phyloP scores from a whole-genome alignment of 768 basidiomycete genomes.

The Agaricus subrufescens region DNA sequence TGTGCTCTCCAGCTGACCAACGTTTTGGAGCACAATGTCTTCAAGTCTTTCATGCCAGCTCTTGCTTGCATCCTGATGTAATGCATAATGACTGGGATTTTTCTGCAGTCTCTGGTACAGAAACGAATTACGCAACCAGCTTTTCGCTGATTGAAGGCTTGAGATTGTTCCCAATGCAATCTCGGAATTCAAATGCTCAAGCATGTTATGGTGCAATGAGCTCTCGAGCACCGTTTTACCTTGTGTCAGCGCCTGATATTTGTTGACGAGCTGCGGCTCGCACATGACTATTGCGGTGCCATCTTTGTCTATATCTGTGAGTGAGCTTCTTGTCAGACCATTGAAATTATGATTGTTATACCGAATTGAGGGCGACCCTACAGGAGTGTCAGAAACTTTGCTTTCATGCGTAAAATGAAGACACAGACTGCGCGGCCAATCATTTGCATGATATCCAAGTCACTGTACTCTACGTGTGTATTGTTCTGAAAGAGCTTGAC shows the following conservation, averaged over 20 bases:
- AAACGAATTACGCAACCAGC: conserved; percentile 85
- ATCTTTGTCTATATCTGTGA: conserved; percentile 55
- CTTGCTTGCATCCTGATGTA: conserved; percentile 34
- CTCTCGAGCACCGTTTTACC: conserved; percentile 82
- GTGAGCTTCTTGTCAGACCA: neutral
- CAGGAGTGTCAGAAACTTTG: neutral
- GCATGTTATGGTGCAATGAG: conserved; percentile 73
- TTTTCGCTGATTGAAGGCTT: conserved; percentile 60
- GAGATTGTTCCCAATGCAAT: conserved; percentile 84
- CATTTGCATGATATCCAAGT: conserved; percentile 95
- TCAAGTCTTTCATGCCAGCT: conserved; percentile 70
- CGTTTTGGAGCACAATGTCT: conserved; percentile 65
- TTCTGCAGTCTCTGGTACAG: conserved; percentile 80
- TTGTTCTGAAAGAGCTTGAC: conserved; percentile 76
- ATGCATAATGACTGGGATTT: conserved; percentile 75
- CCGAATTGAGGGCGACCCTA: conserved; percentile 92
- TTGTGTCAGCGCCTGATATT: conserved; percentile 65
- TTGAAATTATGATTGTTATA: conserved; percentile 18
- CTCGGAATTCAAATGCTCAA: conserved; percentile 94
- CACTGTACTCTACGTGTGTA: conserved; percentile 75
- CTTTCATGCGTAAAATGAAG: neutral
- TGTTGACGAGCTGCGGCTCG: conserved; percentile 62
- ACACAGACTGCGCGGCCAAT: conserved; percentile 80
- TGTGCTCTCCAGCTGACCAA: conserved; percentile 54
- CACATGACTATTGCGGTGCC: conserved; percentile 84